Conservation (phyloP, 2,329 filamentous ascomycete genomes). For the Beauveria bassiana region DNA sequence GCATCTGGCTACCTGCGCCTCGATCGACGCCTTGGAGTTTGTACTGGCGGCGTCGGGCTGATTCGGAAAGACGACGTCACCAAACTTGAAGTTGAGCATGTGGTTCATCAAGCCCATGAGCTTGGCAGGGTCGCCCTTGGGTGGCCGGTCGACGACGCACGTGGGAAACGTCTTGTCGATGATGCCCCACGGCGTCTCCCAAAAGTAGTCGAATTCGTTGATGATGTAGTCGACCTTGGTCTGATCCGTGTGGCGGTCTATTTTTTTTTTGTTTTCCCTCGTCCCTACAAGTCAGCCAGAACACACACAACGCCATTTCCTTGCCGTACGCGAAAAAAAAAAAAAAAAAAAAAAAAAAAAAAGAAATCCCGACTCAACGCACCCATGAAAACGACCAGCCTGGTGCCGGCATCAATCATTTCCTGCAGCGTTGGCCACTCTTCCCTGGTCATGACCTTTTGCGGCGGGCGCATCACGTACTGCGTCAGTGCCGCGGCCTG, state of each 20-base stretch:
- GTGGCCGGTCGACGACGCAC: slow-evolving; percentile 59
- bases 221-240: slow-evolving; percentile 53
- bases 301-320: background rate
- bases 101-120: slow-evolving; percentile 40
- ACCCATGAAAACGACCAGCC: slow-evolving; percentile 66
- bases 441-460: slow-evolving; percentile 28
- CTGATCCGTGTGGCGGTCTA: slow-evolving; percentile 52
- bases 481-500: slow-evolving; percentile 45
- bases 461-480: slow-evolving; percentile 49
- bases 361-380: slow-evolving; percentile 16
- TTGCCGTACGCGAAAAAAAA: no score
- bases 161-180: slow-evolving; percentile 50
- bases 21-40: slow-evolving; percentile 26
- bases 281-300: background rate
- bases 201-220: slow-evolving; percentile 57
- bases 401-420: slow-evolving; percentile 53
- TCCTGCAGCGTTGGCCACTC: slow-evolving; percentile 64
- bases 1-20: slow-evolving; percentile 22
- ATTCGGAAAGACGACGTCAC: slow-evolving; percentile 29
- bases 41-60: slow-evolving; percentile 22
- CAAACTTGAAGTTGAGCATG: slow-evolving; percentile 16
- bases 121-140: slow-evolving; percentile 26
- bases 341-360: no score
- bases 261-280: slow-evolving; percentile 17
- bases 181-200: slow-evolving; percentile 66